Evolutionary conservation across 73 alveolate genomes (phyloP).

Genomic region (Paramecium tetraurelia): DNA sequence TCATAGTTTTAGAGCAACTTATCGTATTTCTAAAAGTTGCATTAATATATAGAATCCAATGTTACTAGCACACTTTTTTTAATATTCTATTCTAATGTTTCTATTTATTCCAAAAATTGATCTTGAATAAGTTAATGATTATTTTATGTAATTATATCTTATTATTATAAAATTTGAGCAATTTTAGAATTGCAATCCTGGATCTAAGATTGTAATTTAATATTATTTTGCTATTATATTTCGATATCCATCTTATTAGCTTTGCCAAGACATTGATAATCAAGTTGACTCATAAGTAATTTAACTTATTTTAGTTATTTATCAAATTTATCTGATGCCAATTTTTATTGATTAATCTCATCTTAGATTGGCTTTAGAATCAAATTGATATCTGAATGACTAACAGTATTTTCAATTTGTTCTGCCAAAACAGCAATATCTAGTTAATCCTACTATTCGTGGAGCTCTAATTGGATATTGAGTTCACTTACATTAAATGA

Average conservation of each 20-base stretch:
- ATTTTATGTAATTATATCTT: not conserved
- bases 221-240: not conserved
- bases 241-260: constrained; percentile 12
- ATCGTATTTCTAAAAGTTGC: not conserved
- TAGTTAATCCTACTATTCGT: not conserved
- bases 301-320: not conserved
- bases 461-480: not conserved
- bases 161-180: not conserved
- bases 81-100: not conserved
- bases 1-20: not conserved
- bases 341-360: not conserved
- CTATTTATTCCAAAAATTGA: not conserved
- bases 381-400: not conserved
- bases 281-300: not conserved
- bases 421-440: constrained; percentile 13
- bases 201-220: not conserved
- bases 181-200: not conserved
- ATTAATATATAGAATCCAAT: not conserved
- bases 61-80: not conserved
- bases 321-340: not conserved
- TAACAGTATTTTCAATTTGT: not conserved
- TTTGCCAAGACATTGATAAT: not conserved
- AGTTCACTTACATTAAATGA: not conserved
- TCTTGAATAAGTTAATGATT: not conserved
- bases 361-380: not conserved